Evolutionary conservation across 495 filamentous ascomycete genomes (phyloP).

Genomic region (Daldinia childiae): DNA sequence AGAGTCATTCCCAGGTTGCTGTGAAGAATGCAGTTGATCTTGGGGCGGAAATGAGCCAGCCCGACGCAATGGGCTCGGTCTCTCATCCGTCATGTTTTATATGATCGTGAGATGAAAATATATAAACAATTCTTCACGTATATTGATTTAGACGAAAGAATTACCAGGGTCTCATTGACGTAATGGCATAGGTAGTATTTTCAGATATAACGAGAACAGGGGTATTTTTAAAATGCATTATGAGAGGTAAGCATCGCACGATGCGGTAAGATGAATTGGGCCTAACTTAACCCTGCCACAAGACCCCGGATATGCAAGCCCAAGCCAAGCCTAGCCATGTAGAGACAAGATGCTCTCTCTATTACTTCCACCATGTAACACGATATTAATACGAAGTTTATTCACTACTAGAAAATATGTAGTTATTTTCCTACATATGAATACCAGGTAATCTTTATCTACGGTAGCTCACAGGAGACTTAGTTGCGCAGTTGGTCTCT

Average conservation of each 20-base stretch:
- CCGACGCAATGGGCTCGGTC: constrained; percentile 5
- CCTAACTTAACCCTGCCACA: constrained; percentile 8
- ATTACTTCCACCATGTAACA: neutral
- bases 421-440: neutral
- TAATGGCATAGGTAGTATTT: neutral
- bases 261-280: constrained; percentile 10
- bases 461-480: neutral
- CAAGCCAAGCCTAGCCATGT: neutral
- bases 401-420: neutral
- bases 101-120: neutral
- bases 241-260: constrained; percentile 4
- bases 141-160: neutral
- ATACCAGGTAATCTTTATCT: neutral
- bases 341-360: neutral
- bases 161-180: neutral
- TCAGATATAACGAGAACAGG: neutral
- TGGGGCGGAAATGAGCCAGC: constrained; percentile 7
- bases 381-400: neutral
- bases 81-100: constrained; percentile 24
- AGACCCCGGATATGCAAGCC: constrained; percentile 19
- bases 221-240: neutral
- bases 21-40: constrained; percentile 10
- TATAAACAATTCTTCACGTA: neutral
- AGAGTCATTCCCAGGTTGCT: constrained; percentile 6
- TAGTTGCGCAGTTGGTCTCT: neutral